Evolutionary conservation across 805 yeast genomes (phyloP).

Genomic region (Schwanniomyces pseudopolymorphus): DNA sequence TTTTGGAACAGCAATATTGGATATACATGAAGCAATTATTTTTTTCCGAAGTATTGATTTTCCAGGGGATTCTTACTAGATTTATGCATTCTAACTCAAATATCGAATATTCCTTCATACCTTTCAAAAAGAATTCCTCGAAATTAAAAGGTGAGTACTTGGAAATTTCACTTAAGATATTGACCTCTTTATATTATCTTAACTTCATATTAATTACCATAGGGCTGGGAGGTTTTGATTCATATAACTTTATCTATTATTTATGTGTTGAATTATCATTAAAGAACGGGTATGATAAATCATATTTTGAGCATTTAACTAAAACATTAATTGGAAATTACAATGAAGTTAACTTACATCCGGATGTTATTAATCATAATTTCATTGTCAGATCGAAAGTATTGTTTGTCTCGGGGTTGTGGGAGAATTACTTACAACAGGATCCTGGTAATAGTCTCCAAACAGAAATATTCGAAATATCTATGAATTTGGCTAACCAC

Average conservation of each 20-base stretch:
- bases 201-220: slow-evolving; percentile 51
- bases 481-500: slow-evolving; percentile 33
- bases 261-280: slow-evolving; percentile 43
- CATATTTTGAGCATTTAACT: slow-evolving; percentile 29
- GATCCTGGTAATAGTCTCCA: slow-evolving; percentile 13
- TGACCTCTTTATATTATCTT: slow-evolving; percentile 42
- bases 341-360: slow-evolving; percentile 31
- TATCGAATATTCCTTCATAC: background rate
- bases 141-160: slow-evolving; percentile 24
- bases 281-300: slow-evolving; percentile 20
- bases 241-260: slow-evolving; percentile 59
- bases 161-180: slow-evolving; percentile 26
- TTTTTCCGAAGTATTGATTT: slow-evolving; percentile 49
- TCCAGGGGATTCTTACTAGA: slow-evolving; percentile 48
- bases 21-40: slow-evolving; percentile 38
- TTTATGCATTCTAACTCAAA: slow-evolving; percentile 20
- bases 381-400: slow-evolving; percentile 37
- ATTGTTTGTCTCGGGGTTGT: slow-evolving; percentile 45
- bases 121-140: slow-evolving; percentile 4
- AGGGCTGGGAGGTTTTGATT: slow-evolving; percentile 65
- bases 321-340: slow-evolving; percentile 32
- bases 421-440: slow-evolving; percentile 45
- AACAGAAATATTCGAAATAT: slow-evolving; percentile 25
- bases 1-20: slow-evolving; percentile 28
- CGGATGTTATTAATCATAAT: slow-evolving; percentile 24